Base-by-base conservation (phyloP, 179 eudicot species). In the Patellifolia procumbens region DNA sequence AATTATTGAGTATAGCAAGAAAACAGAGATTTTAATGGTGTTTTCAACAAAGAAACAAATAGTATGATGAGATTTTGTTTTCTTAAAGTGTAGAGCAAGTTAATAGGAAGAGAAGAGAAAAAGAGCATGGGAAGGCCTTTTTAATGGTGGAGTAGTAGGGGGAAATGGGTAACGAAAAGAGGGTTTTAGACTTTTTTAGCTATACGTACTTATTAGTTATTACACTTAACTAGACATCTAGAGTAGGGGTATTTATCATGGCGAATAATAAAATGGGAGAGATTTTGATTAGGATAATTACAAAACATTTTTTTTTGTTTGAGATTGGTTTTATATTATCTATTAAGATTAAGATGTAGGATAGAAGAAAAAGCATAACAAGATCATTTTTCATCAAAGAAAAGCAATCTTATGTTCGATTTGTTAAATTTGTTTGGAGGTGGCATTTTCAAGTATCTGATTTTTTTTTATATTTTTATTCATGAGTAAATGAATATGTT, bases 31-130 rank as follows among this genome's bases (percentile, higher is more conserved):
- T 46, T 28, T 61, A 4, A 72, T 73, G 65, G 70, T 19, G 55
- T 63, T 63, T 39, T 48, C 5, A 48, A 63, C 32, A 11, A 78
- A 24, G n/a, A 78, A 62, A n/a, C n/a, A 67, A 24, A 8, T 24
- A n/a, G 7, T 59, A 0, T 1, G 13, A 26, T 53, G 59, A 2
- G 26, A 0, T n/a, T 55, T 20, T 20, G 5, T n/a, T n/a, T n/a
- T n/a, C 10, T 20, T 3, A 8, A 22, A 55, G 60, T 48, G 52
- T 48, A 26, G 22, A 29, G 32, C 20, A 59, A 11, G 7, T 59
- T 8, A 8, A 2, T 15, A 16, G 15, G 32, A 2, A 31, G 17
- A 13, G 31, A 10, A 31, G 65, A 8, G 48, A 29, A 19, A 35
- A 19, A 15, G 29, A 48, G 35, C 7, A 2, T 19, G 16, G 4